Percentiles rank a stretch among this genome's conserved stretches.
These are phyloP conservation scores for Aspergillus sp. DNA, from an alignment of 2,329 filamentous ascomycete species.

Conservation along the genomic window DNA sequence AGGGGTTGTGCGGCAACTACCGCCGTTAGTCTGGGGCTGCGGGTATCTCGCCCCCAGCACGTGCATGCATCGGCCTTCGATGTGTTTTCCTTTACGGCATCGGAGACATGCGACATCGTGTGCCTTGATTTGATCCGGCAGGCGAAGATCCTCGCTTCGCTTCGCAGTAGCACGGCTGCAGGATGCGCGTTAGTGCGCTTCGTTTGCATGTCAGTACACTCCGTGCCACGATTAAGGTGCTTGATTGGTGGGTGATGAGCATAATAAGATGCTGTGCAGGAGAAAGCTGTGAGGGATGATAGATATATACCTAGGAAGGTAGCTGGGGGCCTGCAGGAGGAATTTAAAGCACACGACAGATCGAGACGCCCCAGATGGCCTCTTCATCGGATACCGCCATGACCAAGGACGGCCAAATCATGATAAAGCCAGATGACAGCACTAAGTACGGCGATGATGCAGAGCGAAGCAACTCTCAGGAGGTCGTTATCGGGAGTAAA, in stretches of 20 bases:
- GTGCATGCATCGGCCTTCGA: background rate
- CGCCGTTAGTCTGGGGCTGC: background rate
- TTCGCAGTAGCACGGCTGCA: too few species aligned
- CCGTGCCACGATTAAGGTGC: background rate
- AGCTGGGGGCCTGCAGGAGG: background rate
- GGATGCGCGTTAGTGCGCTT: too few species aligned
- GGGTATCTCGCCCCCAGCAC: background rate
- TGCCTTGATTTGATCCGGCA: too few species aligned
- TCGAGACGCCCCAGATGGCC: constrained; percentile 2
- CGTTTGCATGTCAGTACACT: too few species aligned
- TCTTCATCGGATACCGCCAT: constrained; percentile 12
- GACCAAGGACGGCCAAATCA: constrained; percentile 3
- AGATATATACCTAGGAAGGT: background rate
- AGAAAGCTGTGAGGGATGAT: background rate
- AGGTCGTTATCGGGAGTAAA: background rate
- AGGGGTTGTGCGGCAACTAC: background rate
- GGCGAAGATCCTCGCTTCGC: too few species aligned
- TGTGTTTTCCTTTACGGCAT: background rate
- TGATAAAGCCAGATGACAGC: constrained; percentile 9
- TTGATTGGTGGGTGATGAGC: background rate
- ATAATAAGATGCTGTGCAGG: background rate
- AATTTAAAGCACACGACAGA: background rate
- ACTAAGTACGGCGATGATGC: background rate
- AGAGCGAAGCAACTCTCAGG: background rate
- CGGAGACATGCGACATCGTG: background rate